A percentile compares a stretch with the other conserved stretches of the same genome.
Conservation (phyloP, 495 filamentous ascomycete species). For the Neurospora africana region DNA sequence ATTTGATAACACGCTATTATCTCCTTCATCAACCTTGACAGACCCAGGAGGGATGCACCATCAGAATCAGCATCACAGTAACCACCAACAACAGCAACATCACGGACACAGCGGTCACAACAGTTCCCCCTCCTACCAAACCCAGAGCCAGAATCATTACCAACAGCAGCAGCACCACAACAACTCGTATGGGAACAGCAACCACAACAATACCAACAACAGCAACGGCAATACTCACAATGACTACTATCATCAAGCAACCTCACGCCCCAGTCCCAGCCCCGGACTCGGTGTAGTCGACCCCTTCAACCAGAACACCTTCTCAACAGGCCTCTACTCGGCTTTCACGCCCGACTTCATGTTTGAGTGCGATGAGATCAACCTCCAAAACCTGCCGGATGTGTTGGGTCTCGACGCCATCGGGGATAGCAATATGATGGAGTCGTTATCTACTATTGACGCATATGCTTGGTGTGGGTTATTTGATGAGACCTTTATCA, state of each 20-base stretch:
- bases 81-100: not conserved
- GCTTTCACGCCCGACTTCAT: not conserved
- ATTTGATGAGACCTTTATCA: not conserved
- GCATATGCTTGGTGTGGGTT: not conserved
- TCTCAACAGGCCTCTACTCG: not conserved
- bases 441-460: not conserved
- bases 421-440: not conserved
- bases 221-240: constrained; percentile 11
- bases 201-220: constrained; percentile 1
- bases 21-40: not conserved
- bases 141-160: not conserved
- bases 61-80: constrained; percentile 1
- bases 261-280: not conserved
- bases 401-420: not conserved
- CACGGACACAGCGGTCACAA: not conserved
- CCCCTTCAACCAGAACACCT: not conserved
- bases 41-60: not conserved
- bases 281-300: not conserved
- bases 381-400: not conserved
- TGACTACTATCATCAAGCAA: constrained; percentile 3
- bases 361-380: not conserved
- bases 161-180: not conserved
- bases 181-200: not conserved
- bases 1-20: not conserved
- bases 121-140: not conserved